phyloP scores from a whole-genome alignment of 176 grass and related monocot genomes.

The Aegilops umbellulata region DNA sequence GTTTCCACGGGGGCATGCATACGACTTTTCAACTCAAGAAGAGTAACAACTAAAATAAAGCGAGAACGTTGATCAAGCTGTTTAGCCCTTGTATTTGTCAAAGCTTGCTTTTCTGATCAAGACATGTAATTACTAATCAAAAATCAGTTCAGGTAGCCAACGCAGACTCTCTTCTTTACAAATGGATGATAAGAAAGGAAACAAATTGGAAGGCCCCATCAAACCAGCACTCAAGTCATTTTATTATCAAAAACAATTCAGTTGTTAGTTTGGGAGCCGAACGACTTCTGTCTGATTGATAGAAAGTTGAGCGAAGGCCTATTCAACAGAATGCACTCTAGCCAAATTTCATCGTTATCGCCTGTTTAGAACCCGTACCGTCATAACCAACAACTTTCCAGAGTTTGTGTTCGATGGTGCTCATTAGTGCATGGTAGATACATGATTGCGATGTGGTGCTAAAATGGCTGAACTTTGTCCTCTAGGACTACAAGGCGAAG shows the following conservation, averaged over 20 bases:
- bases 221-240: no score
- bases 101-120: background rate
- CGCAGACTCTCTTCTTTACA: background rate
- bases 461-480: background rate
- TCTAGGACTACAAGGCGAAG: slow-evolving; percentile 75
- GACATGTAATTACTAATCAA: background rate
- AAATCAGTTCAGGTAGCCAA: background rate
- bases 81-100: background rate
- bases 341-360: no score
- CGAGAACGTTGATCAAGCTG: background rate
- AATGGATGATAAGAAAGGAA: background rate
- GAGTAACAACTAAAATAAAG: background rate
- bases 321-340: no score
- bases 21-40: background rate
- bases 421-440: background rate
- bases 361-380: no score
- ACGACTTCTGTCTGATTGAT: no score
- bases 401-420: no score
- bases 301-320: no score
- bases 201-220: background rate
- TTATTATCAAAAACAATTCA: no score
- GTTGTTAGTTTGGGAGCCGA: no score
- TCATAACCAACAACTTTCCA: no score
- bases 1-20: background rate
- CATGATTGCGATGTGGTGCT: background rate